Evolutionary conservation across 192 early-diverging fungal species (phyloP), one percentile per base, ranked within the genome.

Genomic region (Pilaira anomala): DNA sequence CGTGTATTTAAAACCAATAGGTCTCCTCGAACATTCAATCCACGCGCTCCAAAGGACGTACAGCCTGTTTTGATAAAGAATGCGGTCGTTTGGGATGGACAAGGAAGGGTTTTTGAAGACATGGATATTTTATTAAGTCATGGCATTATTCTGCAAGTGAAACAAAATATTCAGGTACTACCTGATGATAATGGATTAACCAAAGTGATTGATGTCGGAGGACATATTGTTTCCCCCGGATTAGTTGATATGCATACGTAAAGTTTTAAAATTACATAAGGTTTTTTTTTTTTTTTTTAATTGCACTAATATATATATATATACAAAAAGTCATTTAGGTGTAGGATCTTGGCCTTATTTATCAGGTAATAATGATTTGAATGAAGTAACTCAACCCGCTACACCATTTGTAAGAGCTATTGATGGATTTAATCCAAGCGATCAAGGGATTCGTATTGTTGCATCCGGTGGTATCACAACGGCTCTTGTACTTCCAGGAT

Each of bases 391-490:
- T 16, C 66, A 80, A 14, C 83, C 86, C 1, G 28, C 78, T 26
- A 75, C 83, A n/a, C 86, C 90, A 25, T 83, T 83, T 55, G 70
- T 89, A n/a, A 74, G 87, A 26, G 72, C 81, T 1, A 55, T 89
- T 21, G 90, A 92, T 55, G 85, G 77, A 5, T 83, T 92, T 64
- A 82, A 89, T 69, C 87, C 87, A 8, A 76, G 69, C 44, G 88
- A 90, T 54, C 60, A 64, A 48, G 83, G 78, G 1, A 70, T 89
- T 53, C 56, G 55, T 19, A 81, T 85, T 55, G 83, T 86, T 44
- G 65, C 76, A 30, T 82, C 82, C 26, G 88, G 91, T 55, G 91
- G 91, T 40, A 79, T 93, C 42, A 93, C 91, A 14, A 88, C 89
- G 18, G 80, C 84, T 0, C 67, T 90, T 24, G 79, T 91, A 18